Evolutionary conservation across 2,329 filamentous ascomycete genomes (phyloP).

Genomic region (Hymenoscyphus fraxineus): DNA sequence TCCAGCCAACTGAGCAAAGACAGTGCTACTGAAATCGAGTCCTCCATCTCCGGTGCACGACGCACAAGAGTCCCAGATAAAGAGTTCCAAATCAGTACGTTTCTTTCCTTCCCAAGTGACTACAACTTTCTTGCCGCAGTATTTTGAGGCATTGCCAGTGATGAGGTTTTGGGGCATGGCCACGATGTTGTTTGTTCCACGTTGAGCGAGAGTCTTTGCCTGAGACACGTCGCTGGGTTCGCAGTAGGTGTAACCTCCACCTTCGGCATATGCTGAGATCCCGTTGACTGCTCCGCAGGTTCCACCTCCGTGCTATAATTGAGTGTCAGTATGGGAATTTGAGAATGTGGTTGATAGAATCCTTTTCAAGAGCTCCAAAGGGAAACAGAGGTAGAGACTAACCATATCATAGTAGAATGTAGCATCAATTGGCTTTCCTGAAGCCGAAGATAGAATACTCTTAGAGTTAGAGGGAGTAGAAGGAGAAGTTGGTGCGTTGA

Average conservation of each 20-base stretch:
- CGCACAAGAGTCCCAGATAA: conserved; percentile 3
- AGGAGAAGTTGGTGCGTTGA: neutral
- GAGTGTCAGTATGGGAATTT: neutral
- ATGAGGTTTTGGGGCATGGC: neutral
- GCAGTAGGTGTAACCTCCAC: neutral
- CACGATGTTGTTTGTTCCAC: conserved; percentile 2
- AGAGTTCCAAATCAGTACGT: neutral
- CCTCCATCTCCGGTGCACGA: neutral
- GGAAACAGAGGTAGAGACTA: neutral
- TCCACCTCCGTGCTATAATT: neutral
- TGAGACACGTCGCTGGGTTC: neutral
- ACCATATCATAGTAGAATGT: conserved; percentile 5
- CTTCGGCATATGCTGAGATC: neutral
- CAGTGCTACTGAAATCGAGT: neutral
- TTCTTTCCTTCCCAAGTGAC: neutral
- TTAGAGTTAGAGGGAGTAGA: neutral
- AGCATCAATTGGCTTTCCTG: neutral
- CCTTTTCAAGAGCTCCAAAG: no score
- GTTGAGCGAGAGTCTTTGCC: neutral
- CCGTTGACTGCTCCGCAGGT: neutral
- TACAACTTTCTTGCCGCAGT: conserved; percentile 4
- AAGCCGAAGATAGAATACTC: neutral
- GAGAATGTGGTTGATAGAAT: no score
- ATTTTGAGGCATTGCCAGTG: neutral
- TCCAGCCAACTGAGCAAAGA: neutral